phyloP scores from a whole-genome alignment of 108 stramenopile species.

The Fistulifera solaris region DNA sequence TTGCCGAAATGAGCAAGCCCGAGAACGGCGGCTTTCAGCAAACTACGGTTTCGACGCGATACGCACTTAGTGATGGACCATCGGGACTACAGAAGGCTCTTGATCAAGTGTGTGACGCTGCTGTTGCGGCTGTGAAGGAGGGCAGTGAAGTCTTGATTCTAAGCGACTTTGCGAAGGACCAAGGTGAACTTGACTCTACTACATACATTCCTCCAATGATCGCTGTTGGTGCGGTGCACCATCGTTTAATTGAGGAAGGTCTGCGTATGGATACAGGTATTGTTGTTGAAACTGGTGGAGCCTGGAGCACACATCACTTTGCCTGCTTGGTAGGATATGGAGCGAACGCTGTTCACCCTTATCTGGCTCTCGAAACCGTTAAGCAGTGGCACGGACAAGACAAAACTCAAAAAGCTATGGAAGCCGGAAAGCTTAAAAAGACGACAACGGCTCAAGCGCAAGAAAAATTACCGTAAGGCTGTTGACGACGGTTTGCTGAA shows the following conservation, averaged over 20 bases:
- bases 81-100: slow-evolving; percentile 76
- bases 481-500: slow-evolving; percentile 89
- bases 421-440: slow-evolving; percentile 63
- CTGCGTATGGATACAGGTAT: slow-evolving; percentile 88
- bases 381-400: slow-evolving; percentile 73
- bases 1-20: slow-evolving; percentile 34
- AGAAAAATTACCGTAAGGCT: slow-evolving; percentile 84
- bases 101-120: slow-evolving; percentile 75
- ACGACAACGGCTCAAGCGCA: slow-evolving; percentile 75
- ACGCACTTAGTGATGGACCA: slow-evolving; percentile 68
- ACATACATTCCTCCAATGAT: slow-evolving; percentile 90
- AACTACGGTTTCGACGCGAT: slow-evolving; percentile 75
- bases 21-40: slow-evolving; percentile 80
- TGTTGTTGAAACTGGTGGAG: slow-evolving; percentile 87
- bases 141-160: slow-evolving; percentile 88
- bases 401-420: slow-evolving; percentile 81
- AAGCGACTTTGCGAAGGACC: slow-evolving; percentile 70
- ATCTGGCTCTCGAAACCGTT: slow-evolving; percentile 92
- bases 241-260: slow-evolving; percentile 87
- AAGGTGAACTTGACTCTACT: slow-evolving; percentile 41
- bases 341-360: slow-evolving; percentile 92
- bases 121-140: slow-evolving; percentile 65
- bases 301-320: slow-evolving; percentile 91
- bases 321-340: slow-evolving; percentile 94
- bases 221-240: slow-evolving; percentile 94